phyloP scores from a whole-genome alignment of 2,329 filamentous ascomycete genomes.

The Metarhizium robertsii region DNA sequence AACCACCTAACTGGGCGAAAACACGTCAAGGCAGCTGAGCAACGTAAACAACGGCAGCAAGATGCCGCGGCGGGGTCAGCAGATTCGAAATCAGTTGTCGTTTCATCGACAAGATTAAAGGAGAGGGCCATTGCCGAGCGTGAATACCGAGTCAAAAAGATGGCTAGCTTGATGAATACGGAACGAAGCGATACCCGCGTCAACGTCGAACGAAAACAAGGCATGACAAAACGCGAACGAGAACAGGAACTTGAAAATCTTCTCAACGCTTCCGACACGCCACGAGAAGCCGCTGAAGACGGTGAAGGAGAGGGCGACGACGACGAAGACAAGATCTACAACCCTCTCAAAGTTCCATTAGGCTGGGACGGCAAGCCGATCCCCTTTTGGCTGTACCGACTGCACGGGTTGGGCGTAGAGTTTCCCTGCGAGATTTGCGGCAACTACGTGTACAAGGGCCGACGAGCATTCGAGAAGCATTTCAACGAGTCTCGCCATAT shows the following conservation, averaged over 20 bases:
- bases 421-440: conserved; percentile 95
- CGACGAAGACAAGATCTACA: conserved; percentile 86
- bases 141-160: conserved; percentile 71
- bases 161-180: conserved; percentile 74
- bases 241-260: conserved; percentile 88
- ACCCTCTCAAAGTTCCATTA: conserved; percentile 88
- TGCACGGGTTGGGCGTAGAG: conserved; percentile 90
- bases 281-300: conserved; percentile 32
- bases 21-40: conserved; percentile 64
- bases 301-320: conserved; percentile 64
- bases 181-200: conserved; percentile 83
- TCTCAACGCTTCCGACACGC: conserved; percentile 38
- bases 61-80: conserved; percentile 23
- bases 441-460: conserved; percentile 98
- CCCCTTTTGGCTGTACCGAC: conserved; percentile 96
- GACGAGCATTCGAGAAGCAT: conserved; percentile 94
- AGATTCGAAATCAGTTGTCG: conserved; percentile 14
- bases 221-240: conserved; percentile 94
- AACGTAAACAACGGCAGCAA: conserved; percentile 40
- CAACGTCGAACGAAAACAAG: conserved; percentile 92
- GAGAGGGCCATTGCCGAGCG: conserved; percentile 85
- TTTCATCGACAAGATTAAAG: conserved; percentile 55
- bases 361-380: conserved; percentile 99
- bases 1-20: conserved; percentile 85
- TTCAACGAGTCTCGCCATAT: conserved; percentile 93